Evolutionary conservation across 202 grass and related monocot species (phyloP).

Genomic region (Panicum virgatum): DNA sequence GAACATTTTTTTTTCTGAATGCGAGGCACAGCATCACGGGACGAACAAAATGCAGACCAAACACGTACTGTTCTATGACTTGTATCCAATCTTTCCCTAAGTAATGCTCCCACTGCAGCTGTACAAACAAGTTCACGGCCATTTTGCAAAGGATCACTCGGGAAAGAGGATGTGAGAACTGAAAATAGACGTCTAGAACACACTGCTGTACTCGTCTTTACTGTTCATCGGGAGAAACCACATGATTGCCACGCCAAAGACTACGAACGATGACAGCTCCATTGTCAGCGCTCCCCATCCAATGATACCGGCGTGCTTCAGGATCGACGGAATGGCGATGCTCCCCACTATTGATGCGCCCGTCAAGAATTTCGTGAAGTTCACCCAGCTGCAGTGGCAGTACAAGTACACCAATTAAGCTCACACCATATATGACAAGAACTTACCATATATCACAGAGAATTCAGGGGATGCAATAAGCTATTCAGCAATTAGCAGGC

Average conservation of each 20-base stretch:
- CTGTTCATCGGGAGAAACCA: slow-evolving; percentile 64
- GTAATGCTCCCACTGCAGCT: slow-evolving; percentile 9
- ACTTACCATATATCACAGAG: not conserved
- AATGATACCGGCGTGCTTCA: slow-evolving; percentile 85
- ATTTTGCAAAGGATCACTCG: not conserved
- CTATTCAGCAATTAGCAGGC: not conserved
- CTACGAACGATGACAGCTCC: slow-evolving; percentile 88
- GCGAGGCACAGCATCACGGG: not conserved
- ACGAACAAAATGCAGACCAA: not conserved
- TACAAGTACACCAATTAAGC: not conserved
- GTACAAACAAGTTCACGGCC: slow-evolving; percentile 28
- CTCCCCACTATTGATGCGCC: slow-evolving; percentile 80
- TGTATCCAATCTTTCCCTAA: not conserved
- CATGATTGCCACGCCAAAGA: slow-evolving; percentile 75
- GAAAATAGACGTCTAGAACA: slow-evolving; percentile 51
- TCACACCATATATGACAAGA: not conserved
- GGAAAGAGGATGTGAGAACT: not conserved
- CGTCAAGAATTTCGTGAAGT: slow-evolving; percentile 92
- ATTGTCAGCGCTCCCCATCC: slow-evolving; percentile 81
- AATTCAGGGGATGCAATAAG: not conserved
- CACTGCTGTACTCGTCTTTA: slow-evolving; percentile 53
- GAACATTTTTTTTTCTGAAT: not conserved
- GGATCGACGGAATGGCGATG: slow-evolving; percentile 88
- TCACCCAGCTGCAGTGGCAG: slow-evolving; percentile 61
- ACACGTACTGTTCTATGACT: not conserved